Evolutionary conservation across 2,329 filamentous ascomycete genomes (phyloP).

Genomic region (Exophiala sideris): DNA sequence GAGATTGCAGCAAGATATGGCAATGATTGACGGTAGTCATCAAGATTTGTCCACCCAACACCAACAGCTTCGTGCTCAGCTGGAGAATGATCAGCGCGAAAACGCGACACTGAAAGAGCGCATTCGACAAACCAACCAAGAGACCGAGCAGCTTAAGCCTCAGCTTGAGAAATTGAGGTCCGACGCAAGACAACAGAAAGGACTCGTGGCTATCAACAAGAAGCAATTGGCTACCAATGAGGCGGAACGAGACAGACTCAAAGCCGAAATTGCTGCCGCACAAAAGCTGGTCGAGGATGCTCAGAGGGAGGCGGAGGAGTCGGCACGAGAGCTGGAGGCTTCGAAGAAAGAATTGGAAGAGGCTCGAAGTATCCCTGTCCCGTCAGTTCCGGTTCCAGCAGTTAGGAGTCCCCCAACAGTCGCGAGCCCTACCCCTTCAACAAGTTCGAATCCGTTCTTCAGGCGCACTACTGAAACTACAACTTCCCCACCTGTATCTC

Average conservation of each 20-base stretch:
- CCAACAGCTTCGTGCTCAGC: constrained; percentile 66
- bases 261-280: constrained; percentile 70
- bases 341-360: constrained; percentile 35
- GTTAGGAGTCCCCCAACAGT: constrained; percentile 25
- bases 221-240: constrained; percentile 92
- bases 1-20: constrained; percentile 79
- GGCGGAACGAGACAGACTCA: constrained; percentile 81
- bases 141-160: constrained; percentile 79
- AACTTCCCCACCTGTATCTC: constrained; percentile 20
- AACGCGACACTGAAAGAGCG: constrained; percentile 82
- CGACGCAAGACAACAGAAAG: constrained; percentile 91
- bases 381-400: constrained; percentile 19
- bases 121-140: constrained; percentile 76
- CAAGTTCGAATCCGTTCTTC: constrained; percentile 90
- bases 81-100: constrained; percentile 86
- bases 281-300: constrained; percentile 60
- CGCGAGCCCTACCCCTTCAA: constrained; percentile 54
- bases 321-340: constrained; percentile 37
- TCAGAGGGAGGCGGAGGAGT: constrained; percentile 47
- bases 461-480: constrained; percentile 57
- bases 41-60: constrained; percentile 82
- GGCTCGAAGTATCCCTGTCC: constrained; percentile 20
- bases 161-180: constrained; percentile 90
- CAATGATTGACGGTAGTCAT: constrained; percentile 74
- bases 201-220: constrained; percentile 95